These are phyloP conservation scores for Ananas comosus DNA, from an alignment of 176 grass and related monocot genomes.

Conservation along the genomic window DNA sequence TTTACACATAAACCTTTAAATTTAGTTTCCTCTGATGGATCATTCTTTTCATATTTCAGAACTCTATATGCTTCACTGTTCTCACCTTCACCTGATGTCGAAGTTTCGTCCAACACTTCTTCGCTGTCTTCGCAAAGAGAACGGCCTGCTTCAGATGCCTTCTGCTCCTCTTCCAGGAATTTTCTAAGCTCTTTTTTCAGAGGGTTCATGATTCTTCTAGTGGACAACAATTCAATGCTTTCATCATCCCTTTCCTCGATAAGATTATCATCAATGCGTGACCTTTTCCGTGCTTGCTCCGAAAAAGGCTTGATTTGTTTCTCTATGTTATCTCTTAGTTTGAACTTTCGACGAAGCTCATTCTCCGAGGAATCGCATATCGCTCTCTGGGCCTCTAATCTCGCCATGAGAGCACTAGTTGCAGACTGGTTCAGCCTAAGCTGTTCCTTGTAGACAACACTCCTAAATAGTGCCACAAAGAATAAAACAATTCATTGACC, in stretches of 20 bases:
- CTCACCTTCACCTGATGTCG: constrained; percentile 9
- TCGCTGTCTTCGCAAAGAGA: constrained; percentile 18
- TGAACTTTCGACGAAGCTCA: constrained; percentile 69
- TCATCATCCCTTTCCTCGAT: constrained; percentile 37
- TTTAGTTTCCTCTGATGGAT: background rate
- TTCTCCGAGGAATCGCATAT: constrained; percentile 80
- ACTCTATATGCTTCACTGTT: constrained; percentile 24
- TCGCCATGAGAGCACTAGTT: constrained; percentile 70
- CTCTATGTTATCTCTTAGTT: constrained; percentile 73
- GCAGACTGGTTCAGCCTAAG: constrained; percentile 82
- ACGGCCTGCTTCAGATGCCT: constrained; percentile 36
- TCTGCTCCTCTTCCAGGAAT: constrained; percentile 78
- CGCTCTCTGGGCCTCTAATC: constrained; percentile 79
- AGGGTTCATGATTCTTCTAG: constrained; percentile 33
- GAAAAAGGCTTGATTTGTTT: constrained; percentile 49
- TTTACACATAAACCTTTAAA: background rate
- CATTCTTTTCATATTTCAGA: constrained; percentile 30
- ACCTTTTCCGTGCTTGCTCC: constrained; percentile 72
- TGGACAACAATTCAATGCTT: constrained; percentile 30
- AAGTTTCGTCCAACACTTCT: constrained; percentile 14
- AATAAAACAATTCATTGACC: background rate
- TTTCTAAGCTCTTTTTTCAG: constrained; percentile 63
- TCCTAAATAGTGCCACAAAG: constrained; percentile 36
- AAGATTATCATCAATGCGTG: constrained; percentile 44
- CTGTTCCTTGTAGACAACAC: constrained; percentile 92